A percentile compares a stretch with the other conserved stretches of the same genome.
Conservation (phyloP, 1,284 basidiomycete genomes). For the Puccinia hordei region DNA sequence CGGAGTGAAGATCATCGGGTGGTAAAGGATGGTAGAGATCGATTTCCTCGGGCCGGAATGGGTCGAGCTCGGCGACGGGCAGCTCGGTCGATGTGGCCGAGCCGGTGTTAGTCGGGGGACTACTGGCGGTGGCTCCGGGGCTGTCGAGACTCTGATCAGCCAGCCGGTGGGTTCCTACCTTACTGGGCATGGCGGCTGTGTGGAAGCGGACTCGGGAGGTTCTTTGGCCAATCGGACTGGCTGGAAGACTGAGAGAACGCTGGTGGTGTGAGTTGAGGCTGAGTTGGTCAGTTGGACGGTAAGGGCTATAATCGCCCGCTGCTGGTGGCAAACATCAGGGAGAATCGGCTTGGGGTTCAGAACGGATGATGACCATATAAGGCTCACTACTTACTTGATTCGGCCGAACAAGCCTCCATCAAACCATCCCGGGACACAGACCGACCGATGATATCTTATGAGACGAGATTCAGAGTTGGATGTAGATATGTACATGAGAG, state of each 20-base stretch:
- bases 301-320: too few relatives aligned
- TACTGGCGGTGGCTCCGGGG: not conserved
- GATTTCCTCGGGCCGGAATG: not conserved
- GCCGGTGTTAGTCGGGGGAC: constrained; percentile 10
- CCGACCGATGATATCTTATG: constrained; percentile 12
- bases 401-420: not conserved
- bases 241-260: constrained; percentile 24
- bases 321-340: constrained; percentile 5
- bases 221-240: not conserved
- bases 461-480: not conserved
- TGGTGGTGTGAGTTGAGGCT: not conserved
- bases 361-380: too few relatives aligned
- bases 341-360: not conserved
- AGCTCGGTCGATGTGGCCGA: not conserved
- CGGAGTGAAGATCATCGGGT: not conserved
- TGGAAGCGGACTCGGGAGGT: constrained; percentile 4
- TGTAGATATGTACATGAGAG: not conserved
- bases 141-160: not conserved
- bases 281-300: not conserved
- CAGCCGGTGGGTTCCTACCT: not conserved
- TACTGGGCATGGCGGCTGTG: not conserved
- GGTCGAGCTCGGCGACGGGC: not conserved
- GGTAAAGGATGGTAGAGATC: not conserved
- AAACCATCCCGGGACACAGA: not conserved
- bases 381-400: not conserved